These are phyloP conservation scores for Tolypocladium tundrense DNA, from an alignment of 2,329 filamentous ascomycete genomes.

Conservation along the genomic window DNA sequence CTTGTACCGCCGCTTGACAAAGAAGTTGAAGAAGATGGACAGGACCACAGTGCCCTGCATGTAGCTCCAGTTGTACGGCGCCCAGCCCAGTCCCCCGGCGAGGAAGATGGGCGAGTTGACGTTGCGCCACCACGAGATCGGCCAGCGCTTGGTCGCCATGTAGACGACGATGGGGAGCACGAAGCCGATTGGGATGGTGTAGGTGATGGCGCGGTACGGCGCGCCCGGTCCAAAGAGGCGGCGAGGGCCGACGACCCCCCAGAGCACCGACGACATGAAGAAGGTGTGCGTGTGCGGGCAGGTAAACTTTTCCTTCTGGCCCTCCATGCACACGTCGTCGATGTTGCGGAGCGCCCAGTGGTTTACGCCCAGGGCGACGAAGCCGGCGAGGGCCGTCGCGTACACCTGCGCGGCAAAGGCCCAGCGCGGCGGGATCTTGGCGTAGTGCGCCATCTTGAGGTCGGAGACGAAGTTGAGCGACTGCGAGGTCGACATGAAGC, in stretches of 20 bases:
- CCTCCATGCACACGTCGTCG: constrained; percentile 41
- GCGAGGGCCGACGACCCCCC: constrained; percentile 56
- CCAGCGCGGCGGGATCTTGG: constrained; percentile 43
- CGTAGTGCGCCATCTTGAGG: constrained; percentile 54
- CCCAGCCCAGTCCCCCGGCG: constrained; percentile 12
- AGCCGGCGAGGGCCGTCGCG: constrained; percentile 40
- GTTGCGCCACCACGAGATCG: constrained; percentile 9
- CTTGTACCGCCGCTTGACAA: constrained; percentile 12
- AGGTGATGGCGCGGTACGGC: constrained; percentile 10
- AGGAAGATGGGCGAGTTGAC: constrained; percentile 14
- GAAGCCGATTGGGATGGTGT: constrained; percentile 9
- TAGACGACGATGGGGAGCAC: constrained; percentile 11
- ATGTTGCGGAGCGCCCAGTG: constrained; percentile 50
- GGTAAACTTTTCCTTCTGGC: constrained; percentile 40
- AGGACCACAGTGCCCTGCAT: constrained; percentile 13
- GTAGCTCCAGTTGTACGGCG: constrained; percentile 16
- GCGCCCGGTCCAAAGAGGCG: constrained; percentile 41
- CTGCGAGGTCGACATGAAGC: constrained; percentile 52
- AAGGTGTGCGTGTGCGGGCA: constrained; percentile 36
- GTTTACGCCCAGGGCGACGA: constrained; percentile 48
- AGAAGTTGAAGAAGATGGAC: constrained; percentile 15
- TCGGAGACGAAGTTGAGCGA: constrained; percentile 49
- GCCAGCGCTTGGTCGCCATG: constrained; percentile 9
- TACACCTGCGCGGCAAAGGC: constrained; percentile 45
- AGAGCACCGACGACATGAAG: constrained; percentile 55